phyloP scores from a whole-genome alignment of 1,284 basidiomycete genomes.

The Coniferiporia weirii region DNA sequence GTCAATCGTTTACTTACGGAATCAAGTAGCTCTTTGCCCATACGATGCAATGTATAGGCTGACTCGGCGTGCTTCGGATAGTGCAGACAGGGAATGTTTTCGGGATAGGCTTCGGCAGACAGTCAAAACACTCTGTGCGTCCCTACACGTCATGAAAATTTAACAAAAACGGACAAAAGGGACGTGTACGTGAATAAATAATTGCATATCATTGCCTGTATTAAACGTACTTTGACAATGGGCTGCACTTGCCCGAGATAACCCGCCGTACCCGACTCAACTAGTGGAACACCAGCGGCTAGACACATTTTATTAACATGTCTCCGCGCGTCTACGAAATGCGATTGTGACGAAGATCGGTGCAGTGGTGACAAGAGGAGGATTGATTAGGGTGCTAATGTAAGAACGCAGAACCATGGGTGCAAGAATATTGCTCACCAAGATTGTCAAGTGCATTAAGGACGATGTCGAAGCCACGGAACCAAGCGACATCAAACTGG shows the following conservation, averaged over 20 bases:
- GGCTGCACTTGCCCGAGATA: conserved; percentile 88
- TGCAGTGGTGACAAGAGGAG: not conserved
- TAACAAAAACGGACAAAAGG: conserved; percentile 4
- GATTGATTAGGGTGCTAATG: not conserved
- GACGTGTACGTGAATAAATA: too few relatives aligned
- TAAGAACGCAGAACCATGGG: not conserved
- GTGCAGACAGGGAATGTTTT: conserved; percentile 98
- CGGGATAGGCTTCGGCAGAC: conserved; percentile 82
- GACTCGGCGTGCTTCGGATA: conserved; percentile 94
- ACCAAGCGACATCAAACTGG: conserved; percentile 89
- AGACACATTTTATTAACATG: conserved; percentile 98
- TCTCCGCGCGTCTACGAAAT: conserved; percentile 67
- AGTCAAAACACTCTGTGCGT: conserved; percentile 88
- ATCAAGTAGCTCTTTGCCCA: conserved; percentile 99
- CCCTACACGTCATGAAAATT: conserved; percentile 44
- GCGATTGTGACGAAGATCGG: not conserved
- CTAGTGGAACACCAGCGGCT: conserved; percentile 83
- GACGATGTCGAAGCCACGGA: conserved; percentile 85
- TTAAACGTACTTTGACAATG: conserved; percentile 52
- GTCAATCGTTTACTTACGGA: conserved; percentile 50
- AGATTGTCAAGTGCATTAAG: conserved; percentile 96
- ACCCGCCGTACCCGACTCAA: conserved; percentile 96
- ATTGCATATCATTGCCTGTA: too few relatives aligned
- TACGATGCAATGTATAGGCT: conserved; percentile 98
- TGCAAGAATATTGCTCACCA: conserved; percentile 44